Percentiles rank a stretch among this genome's conserved stretches.
phyloP scores from a whole-genome alignment of 2,329 filamentous ascomycete genomes.

The Fusarium foetens region DNA sequence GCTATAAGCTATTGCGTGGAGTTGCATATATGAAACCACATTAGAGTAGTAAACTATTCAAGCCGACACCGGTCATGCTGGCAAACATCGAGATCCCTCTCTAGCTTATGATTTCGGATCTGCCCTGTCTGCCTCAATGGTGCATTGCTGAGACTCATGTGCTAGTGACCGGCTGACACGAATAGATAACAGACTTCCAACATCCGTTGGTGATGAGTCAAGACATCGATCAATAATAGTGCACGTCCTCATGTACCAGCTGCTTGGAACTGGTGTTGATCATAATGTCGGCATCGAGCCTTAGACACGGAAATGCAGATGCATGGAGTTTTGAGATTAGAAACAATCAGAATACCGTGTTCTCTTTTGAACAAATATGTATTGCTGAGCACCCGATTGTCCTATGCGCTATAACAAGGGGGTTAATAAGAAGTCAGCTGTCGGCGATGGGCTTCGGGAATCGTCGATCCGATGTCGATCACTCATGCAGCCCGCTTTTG shows the following conservation, averaged over 20 bases:
- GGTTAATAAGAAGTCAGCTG: not conserved
- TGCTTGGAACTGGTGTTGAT: constrained; percentile 13
- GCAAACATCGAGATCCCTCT: not conserved
- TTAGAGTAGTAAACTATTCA: not conserved
- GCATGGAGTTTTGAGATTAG: not conserved
- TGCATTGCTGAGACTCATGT: not conserved
- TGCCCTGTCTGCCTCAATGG: not conserved
- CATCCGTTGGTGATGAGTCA: constrained; percentile 1
- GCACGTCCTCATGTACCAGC: not conserved
- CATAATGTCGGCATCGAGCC: constrained; percentile 4
- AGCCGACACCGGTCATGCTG: not conserved
- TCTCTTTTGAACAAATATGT: not conserved
- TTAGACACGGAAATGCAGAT: not conserved
- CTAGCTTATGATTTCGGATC: not conserved
- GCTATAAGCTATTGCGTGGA: not conserved
- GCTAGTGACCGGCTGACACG: not conserved
- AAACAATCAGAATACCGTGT: not conserved
- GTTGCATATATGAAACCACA: not conserved
- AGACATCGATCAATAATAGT: not conserved
- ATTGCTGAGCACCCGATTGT: not conserved
- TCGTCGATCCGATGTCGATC: constrained; percentile 38
- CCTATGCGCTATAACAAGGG: constrained; percentile 9
- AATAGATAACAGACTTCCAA: not conserved
- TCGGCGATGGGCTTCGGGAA: constrained; percentile 32
- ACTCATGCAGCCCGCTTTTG: constrained; percentile 24